A percentile compares a stretch with the other conserved stretches of the same genome.
Evolutionary conservation across 1,284 basidiomycete genomes (phyloP).

Genomic region (Leccinum glutinopallens): DNA sequence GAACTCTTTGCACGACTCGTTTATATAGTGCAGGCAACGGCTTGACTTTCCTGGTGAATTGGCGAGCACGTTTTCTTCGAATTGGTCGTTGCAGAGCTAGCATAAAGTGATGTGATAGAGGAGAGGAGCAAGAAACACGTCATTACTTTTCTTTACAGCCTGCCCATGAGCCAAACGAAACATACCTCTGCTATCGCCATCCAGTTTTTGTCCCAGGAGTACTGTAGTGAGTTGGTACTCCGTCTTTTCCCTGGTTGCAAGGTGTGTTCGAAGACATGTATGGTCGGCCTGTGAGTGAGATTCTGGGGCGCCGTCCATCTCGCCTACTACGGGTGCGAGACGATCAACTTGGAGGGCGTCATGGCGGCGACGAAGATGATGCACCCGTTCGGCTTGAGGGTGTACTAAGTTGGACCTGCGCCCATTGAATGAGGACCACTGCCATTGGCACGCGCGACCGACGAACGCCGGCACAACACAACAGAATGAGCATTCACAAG

Average conservation of each 20-base stretch:
- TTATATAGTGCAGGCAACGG: conserved; percentile 92
- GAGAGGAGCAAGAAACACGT: background rate
- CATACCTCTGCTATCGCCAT: conserved; percentile 90
- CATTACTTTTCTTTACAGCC: background rate
- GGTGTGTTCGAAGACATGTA: conserved; percentile 79
- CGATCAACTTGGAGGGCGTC: conserved; percentile 71
- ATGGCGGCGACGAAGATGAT: conserved; percentile 96
- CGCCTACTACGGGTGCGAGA: conserved; percentile 75
- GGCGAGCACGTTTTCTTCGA: conserved; percentile 95
- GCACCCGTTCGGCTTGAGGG: conserved; percentile 96
- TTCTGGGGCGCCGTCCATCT: conserved; percentile 37
- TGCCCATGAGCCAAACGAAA: background rate
- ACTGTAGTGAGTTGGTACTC: conserved; percentile 73
- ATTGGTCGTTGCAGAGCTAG: conserved; percentile 94
- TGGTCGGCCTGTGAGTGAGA: conserved; percentile 75
- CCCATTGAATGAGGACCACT: conserved; percentile 78
- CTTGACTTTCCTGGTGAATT: conserved; percentile 86
- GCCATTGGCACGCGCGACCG: background rate
- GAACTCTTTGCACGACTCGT: conserved; percentile 74
- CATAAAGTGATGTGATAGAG: background rate
- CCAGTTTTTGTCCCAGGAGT: conserved; percentile 82
- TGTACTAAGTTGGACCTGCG: conserved; percentile 68
- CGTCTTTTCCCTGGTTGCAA: conserved; percentile 65
- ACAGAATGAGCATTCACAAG: background rate
- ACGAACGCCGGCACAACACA: background rate